These are phyloP conservation scores for Gossypium davidsonii DNA, from an alignment of 441 rosid species.

Conservation along the genomic window DNA sequence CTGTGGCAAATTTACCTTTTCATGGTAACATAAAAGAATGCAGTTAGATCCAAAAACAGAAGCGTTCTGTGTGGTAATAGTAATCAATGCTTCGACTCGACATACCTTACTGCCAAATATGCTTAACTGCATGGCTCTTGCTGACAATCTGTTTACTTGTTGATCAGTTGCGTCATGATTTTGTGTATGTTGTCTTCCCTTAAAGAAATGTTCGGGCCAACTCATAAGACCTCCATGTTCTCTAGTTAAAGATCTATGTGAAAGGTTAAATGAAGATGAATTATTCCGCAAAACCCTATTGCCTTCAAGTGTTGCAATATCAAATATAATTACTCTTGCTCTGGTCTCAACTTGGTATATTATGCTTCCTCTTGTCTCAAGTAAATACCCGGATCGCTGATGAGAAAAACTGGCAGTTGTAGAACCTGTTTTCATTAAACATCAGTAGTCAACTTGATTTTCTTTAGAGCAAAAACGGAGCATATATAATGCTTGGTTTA, in stretches of 20 bases:
- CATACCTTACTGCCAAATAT: slow-evolving; percentile 57
- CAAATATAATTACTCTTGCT: slow-evolving; percentile 66
- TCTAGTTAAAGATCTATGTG: slow-evolving; percentile 43
- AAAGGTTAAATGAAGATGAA: slow-evolving; percentile 48
- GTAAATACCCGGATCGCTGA: slow-evolving; percentile 49
- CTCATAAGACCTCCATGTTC: slow-evolving; percentile 58
- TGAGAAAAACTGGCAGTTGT: slow-evolving; percentile 37
- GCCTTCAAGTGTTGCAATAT: slow-evolving; percentile 52
- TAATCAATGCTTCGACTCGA: not conserved
- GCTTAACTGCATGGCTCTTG: slow-evolving; percentile 59
- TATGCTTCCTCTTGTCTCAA: slow-evolving; percentile 69
- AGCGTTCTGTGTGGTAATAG: not conserved
- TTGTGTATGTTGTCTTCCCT: slow-evolving; percentile 21
- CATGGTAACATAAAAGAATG: not conserved
- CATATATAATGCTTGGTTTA: not conserved
- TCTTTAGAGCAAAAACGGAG: not conserved
- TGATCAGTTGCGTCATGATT: slow-evolving; percentile 14
- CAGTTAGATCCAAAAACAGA: not conserved
- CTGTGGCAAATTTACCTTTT: slow-evolving; percentile 34
- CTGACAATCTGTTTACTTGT: slow-evolving; percentile 41
- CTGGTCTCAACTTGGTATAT: slow-evolving; percentile 58
- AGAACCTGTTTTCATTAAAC: slow-evolving; percentile 31
- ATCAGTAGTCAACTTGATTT: slow-evolving; percentile 6
- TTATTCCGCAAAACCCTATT: slow-evolving; percentile 34
- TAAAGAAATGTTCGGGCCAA: slow-evolving; percentile 50